Conservation (phyloP, 306 rosid genomes). For the Quercus suber region DNA sequence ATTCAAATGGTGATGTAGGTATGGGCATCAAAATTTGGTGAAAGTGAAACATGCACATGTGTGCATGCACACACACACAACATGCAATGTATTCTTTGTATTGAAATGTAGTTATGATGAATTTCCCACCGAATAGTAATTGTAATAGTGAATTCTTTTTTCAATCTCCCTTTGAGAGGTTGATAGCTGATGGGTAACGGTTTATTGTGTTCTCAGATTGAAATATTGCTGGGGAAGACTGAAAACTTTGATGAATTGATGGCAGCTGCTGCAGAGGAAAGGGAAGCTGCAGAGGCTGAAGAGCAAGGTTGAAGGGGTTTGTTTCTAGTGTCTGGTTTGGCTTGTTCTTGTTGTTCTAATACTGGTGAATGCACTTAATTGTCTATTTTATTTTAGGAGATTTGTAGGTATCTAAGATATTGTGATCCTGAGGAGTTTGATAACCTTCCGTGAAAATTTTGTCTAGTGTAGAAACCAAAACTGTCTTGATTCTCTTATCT, state of each 20-base stretch:
- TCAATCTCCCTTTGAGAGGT: neutral
- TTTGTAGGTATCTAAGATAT: conserved; percentile 7
- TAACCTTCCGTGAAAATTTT: neutral
- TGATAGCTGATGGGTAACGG: neutral
- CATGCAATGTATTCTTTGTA: too few relatives aligned
- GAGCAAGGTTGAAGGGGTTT: conserved; percentile 40
- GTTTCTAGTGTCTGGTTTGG: conserved; percentile 17
- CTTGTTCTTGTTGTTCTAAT: neutral
- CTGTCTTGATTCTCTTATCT: conserved; percentile 7
- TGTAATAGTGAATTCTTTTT: neutral
- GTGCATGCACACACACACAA: neutral
- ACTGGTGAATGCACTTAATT: neutral
- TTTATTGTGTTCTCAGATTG: conserved; percentile 34
- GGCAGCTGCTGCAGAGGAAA: conserved; percentile 63
- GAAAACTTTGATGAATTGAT: conserved; percentile 58
- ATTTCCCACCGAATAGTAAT: neutral
- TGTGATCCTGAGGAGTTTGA: conserved; percentile 10
- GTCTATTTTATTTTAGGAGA: neutral
- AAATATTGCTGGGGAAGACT: conserved; percentile 56
- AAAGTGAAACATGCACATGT: neutral
- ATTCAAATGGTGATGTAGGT: conserved; percentile 30
- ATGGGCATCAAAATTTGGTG: neutral
- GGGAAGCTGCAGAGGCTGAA: conserved; percentile 44
- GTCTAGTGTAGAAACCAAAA: conserved; percentile 21
- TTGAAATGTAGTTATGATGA: neutral